Base-by-base conservation (phyloP, 805 yeast species). In the Brettanomyces anomalus region DNA sequence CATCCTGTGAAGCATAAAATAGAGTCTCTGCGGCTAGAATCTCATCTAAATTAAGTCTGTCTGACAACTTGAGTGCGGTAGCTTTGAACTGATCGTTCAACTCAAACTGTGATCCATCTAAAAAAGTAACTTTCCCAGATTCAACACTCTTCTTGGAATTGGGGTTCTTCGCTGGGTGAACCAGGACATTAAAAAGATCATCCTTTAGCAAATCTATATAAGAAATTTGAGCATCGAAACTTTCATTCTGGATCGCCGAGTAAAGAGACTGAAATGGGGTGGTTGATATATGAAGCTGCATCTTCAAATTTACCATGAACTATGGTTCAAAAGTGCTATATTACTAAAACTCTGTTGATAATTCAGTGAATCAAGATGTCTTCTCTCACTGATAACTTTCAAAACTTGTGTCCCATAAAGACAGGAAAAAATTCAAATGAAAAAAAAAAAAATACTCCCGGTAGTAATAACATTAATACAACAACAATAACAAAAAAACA, bases 1-100 rank as follows among this genome's bases (percentile, higher is more conserved):
- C 62, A 46, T 53, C 58, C 41, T 52, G 64, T 19, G 58, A 57
- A 3, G 87, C 72, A 46, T 61, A 58, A 40, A 65, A 72, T 3
- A 89, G 67, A 21, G 85, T 56, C 54, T 87, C 85, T 1, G 94
- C 93, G 2, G 85, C 74, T 3, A 74, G 67, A 24, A 84, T 41
- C 57, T 90, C 97, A 60, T 90, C 95, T 41, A 90, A 65, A 40
- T 84, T 68, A 41, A 90, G 67, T 33, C 77, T 78, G 48, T 79
- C 85, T 0, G 89, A 66, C 15, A 83, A 54, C 19, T 68, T 66
- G 4, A 78, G 66, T 1, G 87, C 72, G 4, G 74, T 68, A 41
- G 77, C 70, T 33, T 82, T 68, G 51, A 87, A 89, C 33, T 76
- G 75, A 38, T 75, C 67, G 54, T 84, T 86, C 28, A 89, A 60